A percentile compares a stretch with the other conserved stretches of the same genome.
Conservation (phyloP, 345 rosid genomes). For the Mangifera indica region DNA sequence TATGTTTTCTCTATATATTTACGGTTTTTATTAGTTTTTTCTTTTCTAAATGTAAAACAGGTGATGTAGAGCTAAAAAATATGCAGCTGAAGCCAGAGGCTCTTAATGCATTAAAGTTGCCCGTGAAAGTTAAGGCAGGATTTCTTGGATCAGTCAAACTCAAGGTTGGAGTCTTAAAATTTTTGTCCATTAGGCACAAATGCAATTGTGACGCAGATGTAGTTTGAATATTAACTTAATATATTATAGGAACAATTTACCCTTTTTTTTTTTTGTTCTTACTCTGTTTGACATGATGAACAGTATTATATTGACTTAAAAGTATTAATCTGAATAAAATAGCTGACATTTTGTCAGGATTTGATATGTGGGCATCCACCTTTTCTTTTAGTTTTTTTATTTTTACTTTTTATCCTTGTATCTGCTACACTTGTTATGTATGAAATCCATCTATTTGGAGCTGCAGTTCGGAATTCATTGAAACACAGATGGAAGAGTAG, state of each 20-base stretch:
- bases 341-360: background rate
- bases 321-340: background rate
- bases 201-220: background rate
- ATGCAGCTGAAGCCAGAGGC: constrained; percentile 99
- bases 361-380: background rate
- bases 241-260: background rate
- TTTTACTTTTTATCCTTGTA: background rate
- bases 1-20: background rate
- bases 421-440: background rate
- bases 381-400: too few species aligned
- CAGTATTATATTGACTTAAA: background rate
- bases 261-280: background rate
- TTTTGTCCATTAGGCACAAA: background rate
- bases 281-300: background rate
- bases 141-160: constrained; percentile 98
- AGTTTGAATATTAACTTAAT: background rate
- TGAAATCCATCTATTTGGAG: background rate
- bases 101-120: constrained; percentile 87
- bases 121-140: constrained; percentile 97
- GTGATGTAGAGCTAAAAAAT: constrained; percentile 90
- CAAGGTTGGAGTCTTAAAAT: constrained; percentile 47
- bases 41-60: constrained; percentile 38
- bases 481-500: background rate
- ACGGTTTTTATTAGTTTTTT: background rate
- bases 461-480: background rate